A percentile compares a stretch with the other conserved stretches of the same genome.
Evolutionary conservation across 1,284 basidiomycete species (phyloP).

Genomic region (Leccinum fuscescens): DNA sequence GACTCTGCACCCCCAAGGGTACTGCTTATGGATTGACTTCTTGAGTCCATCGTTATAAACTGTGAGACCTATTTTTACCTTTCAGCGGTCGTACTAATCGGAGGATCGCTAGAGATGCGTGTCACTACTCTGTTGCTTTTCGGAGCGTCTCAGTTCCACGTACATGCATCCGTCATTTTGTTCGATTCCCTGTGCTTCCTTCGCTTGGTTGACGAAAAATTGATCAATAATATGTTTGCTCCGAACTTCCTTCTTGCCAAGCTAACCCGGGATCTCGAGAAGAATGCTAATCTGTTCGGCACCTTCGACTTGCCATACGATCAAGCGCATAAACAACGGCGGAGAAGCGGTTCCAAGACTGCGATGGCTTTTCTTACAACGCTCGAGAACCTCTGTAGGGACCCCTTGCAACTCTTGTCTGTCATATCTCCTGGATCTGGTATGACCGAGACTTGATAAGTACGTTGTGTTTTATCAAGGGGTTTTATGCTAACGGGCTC

Average conservation of each 20-base stretch:
- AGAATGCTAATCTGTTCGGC: constrained; percentile 12
- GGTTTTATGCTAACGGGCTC: not conserved
- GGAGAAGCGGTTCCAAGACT: constrained; percentile 41
- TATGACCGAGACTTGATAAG: constrained; percentile 41
- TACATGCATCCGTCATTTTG: constrained; percentile 26
- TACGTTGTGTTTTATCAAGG: not conserved
- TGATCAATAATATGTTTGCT: constrained; percentile 33
- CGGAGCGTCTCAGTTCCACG: constrained; percentile 30
- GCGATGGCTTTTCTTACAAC: constrained; percentile 35
- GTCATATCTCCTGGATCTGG: constrained; percentile 39
- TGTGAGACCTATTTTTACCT: constrained; percentile 15
- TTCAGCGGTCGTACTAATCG: not conserved
- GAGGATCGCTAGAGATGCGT: constrained; percentile 35
- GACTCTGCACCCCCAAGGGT: constrained; percentile 19
- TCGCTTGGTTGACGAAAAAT: constrained; percentile 27
- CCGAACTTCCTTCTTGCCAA: constrained; percentile 44
- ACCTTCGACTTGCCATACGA: constrained; percentile 31
- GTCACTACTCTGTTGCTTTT: constrained; percentile 22
- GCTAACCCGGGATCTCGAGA: constrained; percentile 33
- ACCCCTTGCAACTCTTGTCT: constrained; percentile 18
- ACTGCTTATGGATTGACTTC: constrained; percentile 25
- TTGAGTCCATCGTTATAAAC: constrained; percentile 20
- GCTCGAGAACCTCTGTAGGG: constrained; percentile 25
- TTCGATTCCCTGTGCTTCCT: constrained; percentile 24
- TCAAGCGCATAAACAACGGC: constrained; percentile 33